phyloP scores from a whole-genome alignment of 306 rosid genomes.

The Acacia acuminata region DNA sequence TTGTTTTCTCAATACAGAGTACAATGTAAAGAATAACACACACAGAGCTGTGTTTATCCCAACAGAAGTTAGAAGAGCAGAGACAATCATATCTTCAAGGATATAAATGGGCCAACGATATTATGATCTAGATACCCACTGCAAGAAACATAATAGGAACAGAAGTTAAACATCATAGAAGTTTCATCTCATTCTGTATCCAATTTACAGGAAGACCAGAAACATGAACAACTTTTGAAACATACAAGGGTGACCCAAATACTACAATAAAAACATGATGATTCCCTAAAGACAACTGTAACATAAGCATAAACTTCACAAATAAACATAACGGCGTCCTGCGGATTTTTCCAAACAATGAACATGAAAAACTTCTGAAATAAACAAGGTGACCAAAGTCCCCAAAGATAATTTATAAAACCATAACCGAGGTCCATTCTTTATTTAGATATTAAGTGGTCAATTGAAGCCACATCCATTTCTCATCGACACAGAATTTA shows the following conservation, averaged over 20 bases:
- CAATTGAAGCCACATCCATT: not conserved
- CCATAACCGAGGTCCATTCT: conserved; percentile 1
- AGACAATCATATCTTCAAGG: conserved; percentile 64
- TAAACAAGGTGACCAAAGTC: not conserved
- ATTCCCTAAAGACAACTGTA: not conserved
- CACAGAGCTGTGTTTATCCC: conserved; percentile 81
- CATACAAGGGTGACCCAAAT: not conserved
- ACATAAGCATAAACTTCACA: not conserved
- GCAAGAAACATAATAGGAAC: conserved; percentile 30
- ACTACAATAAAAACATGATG: not conserved
- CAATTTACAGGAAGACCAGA: conserved; percentile 4
- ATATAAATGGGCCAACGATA: conserved; percentile 23
- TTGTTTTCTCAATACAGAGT: conserved; percentile 79
- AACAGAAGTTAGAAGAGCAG: conserved; percentile 85
- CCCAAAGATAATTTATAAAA: not conserved
- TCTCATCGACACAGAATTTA: not conserved
- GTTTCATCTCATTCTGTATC: not conserved
- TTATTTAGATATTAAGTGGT: conserved; percentile 17
- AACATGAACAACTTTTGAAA: not conserved
- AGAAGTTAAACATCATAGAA: conserved; percentile 1
- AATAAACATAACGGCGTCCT: not conserved
- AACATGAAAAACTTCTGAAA: not conserved
- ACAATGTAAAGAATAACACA: conserved; percentile 68
- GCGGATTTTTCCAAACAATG: not conserved
- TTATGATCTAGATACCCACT: conserved; percentile 11